Evolutionary conservation across 352 stramenopile genomes (phyloP).

Genomic region (Globisporangium rhizosaccharum): DNA sequence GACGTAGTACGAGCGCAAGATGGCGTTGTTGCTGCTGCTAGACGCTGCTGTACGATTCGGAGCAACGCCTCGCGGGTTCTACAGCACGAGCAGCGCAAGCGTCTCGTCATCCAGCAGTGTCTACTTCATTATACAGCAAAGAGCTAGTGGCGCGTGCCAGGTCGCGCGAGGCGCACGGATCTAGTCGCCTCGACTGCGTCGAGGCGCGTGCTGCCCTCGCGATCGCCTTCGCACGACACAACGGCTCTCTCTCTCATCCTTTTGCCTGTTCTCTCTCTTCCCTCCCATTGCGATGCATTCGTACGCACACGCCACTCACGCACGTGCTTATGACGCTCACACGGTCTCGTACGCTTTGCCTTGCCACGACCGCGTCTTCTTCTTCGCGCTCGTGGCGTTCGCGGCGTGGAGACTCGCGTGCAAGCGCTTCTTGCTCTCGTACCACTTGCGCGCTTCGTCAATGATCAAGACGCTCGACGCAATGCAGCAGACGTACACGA

Average conservation of each 20-base stretch:
- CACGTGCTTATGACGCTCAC: slow-evolving; percentile 9
- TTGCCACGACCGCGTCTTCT: slow-evolving; percentile 70
- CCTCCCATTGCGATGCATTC: neutral
- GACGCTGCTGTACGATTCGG: no score
- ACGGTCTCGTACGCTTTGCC: slow-evolving; percentile 65
- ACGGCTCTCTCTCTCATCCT: neutral
- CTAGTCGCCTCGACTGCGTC: no score
- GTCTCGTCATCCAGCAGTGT: neutral
- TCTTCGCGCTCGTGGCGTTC: slow-evolving; percentile 39
- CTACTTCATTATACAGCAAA: slow-evolving; percentile 19
- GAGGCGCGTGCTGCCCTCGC: no score
- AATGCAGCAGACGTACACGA: slow-evolving; percentile 91
- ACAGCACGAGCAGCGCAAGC: no score
- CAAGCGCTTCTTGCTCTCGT: slow-evolving; percentile 28
- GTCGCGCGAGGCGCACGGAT: no score
- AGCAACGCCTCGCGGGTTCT: no score
- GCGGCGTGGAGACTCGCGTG: slow-evolving; percentile 30
- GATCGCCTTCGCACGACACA: no score
- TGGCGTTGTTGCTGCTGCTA: no score
- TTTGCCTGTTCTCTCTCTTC: neutral
- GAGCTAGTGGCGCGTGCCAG: neutral
- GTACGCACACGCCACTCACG: neutral
- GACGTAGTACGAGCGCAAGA: no score
- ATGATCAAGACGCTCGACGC: slow-evolving; percentile 92
- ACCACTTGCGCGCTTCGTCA: slow-evolving; percentile 93